Base-by-base conservation (phyloP, 352 stramenopile genomes). In the Globisporangium polare region DNA sequence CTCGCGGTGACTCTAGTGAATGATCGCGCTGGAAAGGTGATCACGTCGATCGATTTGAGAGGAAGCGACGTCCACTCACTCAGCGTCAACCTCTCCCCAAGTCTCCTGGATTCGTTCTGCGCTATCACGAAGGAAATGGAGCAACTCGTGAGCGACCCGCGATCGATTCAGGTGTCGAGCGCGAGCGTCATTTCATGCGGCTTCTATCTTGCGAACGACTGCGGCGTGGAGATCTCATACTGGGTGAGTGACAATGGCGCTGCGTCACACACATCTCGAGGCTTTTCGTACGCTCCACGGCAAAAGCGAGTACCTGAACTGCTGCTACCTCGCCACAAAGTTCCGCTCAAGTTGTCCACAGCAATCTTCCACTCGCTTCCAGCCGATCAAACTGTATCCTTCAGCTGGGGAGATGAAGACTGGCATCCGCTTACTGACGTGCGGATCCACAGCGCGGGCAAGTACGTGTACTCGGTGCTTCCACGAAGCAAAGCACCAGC, bases 391-490 rank as follows among this genome's bases (percentile, higher is more conserved):
- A 88, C 80, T 0, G 67, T 95, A 17, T 88, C 80, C 4, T 92
- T 95, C 41, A 86, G 69, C 52, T 93, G 77, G 78, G 80, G 73
- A 17, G 66, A 92, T 22, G 77, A 80, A 13, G 64, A 77, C 5
- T 95, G 86, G 86, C 67, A 90, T 53, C 84, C 86, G 2, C 49
- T 95, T 0, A 92, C 78, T 5, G 81, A 93, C 33, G 78, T 95
- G 20, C 78, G 83, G 2, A 90, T 93, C 51, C 80, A 88, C 31
- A 87, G 79, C 35, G 76, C 78, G 26, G 83, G 86, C 17, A 91
- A 90, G 53, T 92, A 88, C 51, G 71, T 95, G 0, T 92, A 92
- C 56, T 82, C 80, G 4, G 66, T 95, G 26, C 68, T 83, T 7
- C 68, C 80, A 10, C 51, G 53, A 51, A 55, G 26, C 35, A 63